These are phyloP conservation scores for Potentilla sterilis DNA, from an alignment of 306 rosid species.

Conservation along the genomic window DNA sequence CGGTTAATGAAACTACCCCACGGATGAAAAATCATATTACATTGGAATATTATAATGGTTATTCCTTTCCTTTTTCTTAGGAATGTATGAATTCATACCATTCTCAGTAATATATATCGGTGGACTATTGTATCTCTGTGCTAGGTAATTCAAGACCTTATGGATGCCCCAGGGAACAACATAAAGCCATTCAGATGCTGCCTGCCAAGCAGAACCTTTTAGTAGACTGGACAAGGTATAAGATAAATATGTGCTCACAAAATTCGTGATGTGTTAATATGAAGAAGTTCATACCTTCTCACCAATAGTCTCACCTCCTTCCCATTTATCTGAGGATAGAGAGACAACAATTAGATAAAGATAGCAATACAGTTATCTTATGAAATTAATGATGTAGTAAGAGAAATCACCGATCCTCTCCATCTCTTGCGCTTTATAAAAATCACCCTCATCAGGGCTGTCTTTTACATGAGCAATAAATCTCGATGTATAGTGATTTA, in stretches of 20 bases:
- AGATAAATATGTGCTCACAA: background rate
- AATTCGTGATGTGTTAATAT: background rate
- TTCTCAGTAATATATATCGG: constrained; percentile 76
- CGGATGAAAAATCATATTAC: background rate
- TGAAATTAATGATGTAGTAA: background rate
- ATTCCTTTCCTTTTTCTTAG: background rate
- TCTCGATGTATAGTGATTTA: constrained; percentile 89
- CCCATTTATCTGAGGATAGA: constrained; percentile 66
- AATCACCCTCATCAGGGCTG: constrained; percentile 35
- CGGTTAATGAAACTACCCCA: background rate
- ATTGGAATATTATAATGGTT: background rate
- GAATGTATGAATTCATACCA: constrained; percentile 45
- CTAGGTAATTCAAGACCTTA: constrained; percentile 64
- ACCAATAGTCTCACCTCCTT: constrained; percentile 79
- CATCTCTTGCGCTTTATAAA: constrained; percentile 51
- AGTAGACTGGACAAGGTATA: constrained; percentile 12
- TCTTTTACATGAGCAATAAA: constrained; percentile 61
- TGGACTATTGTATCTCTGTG: constrained; percentile 57
- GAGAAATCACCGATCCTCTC: constrained; percentile 56
- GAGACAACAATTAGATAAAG: constrained; percentile 21
- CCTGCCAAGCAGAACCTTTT: constrained; percentile 50
- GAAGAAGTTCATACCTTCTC: constrained; percentile 57
- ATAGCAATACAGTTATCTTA: constrained; percentile 13
- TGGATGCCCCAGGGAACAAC: constrained; percentile 94
- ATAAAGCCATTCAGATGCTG: constrained; percentile 97